Base-by-base conservation (phyloP, 768 basidiomycete species). In the Kwoniella dendrophila region DNA sequence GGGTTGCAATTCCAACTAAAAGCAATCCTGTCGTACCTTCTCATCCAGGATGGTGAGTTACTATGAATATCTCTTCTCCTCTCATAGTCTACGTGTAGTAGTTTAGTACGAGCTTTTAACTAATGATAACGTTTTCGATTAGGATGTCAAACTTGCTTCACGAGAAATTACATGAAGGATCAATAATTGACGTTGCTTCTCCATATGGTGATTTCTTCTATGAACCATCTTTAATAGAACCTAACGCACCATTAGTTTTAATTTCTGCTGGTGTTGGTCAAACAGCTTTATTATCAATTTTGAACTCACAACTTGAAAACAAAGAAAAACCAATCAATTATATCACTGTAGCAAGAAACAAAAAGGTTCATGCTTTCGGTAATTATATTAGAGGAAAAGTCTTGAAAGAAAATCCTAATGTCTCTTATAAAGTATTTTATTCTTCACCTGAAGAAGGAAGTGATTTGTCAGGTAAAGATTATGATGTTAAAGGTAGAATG, bases 261-360 rank as follows among this genome's bases (percentile, higher is more conserved):
- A 50, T 66, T 1, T 69, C 68, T 12, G 68, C 64, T 6, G 68
- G 68, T 8, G 61, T 69, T 8, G 68, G 68, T 14, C 56, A 61
- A 30, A 69, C 64, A 10, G 54, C 63, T 1, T 47, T 69, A 27
- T 20, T 66, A 22, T 65, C 68, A 20, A 69, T 69, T 7, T 57
- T 69, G 20, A 69, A 69, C 58, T 54, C 66, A 16, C 56, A 62
- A 10, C 38, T 56, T 22, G 58, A 61, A 24, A 59, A 51, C 22
- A 26, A 33, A 8, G 36, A 52, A 16, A 58, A 58, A 24, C 47
- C 52, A 6, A 68, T 68, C 48, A 60, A 58, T 10, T 68, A 57
- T 27, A 54, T 58, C 27, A 53, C 62, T 30, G 62, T 52, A 7
- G 54, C 62, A 16, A 22, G 56, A 26, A 56, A 62, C 20, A 33